phyloP scores from a whole-genome alignment of 2,329 filamentous ascomycete species.

The Botrytis aclada region DNA sequence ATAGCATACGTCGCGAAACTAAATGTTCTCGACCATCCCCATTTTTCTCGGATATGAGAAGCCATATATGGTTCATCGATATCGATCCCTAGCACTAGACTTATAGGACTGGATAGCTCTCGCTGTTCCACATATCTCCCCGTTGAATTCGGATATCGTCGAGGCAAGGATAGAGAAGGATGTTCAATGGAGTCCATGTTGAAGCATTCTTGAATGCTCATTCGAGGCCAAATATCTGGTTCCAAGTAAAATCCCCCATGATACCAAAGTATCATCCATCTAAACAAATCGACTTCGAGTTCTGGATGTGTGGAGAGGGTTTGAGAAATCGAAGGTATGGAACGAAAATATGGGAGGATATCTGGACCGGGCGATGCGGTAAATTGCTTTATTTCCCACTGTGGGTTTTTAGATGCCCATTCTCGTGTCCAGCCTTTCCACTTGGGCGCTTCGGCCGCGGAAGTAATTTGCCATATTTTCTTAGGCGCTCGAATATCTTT shows the following conservation, averaged over 20 bases:
- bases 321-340: conserved; percentile 22
- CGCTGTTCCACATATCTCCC: conserved; percentile 5
- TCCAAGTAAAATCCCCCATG: conserved; percentile 28
- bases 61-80: conserved; percentile 30
- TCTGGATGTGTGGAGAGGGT: conserved; percentile 16
- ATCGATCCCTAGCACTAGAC: conserved; percentile 29
- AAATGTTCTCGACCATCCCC: conserved; percentile 26
- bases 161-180: not conserved
- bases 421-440: conserved; percentile 24
- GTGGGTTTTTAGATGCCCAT: conserved; percentile 25
- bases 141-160: not conserved
- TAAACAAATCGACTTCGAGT: conserved; percentile 23
- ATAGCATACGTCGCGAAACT: conserved; percentile 25
- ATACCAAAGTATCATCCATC: conserved; percentile 30
- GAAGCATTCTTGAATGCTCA: conserved; percentile 23
- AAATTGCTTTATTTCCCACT: conserved; percentile 25
- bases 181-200: conserved; percentile 17
- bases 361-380: conserved; percentile 9
- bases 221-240: conserved; percentile 27
- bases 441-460: not conserved
- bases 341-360: conserved; percentile 22
- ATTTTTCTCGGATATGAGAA: conserved; percentile 16
- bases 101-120: conserved; percentile 20
- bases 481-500: conserved; percentile 16
- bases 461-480: conserved; percentile 29